A percentile compares a stretch with the other conserved stretches of the same genome.
Conservation (phyloP, 768 basidiomycete genomes). For the Suillus luteus region DNA sequence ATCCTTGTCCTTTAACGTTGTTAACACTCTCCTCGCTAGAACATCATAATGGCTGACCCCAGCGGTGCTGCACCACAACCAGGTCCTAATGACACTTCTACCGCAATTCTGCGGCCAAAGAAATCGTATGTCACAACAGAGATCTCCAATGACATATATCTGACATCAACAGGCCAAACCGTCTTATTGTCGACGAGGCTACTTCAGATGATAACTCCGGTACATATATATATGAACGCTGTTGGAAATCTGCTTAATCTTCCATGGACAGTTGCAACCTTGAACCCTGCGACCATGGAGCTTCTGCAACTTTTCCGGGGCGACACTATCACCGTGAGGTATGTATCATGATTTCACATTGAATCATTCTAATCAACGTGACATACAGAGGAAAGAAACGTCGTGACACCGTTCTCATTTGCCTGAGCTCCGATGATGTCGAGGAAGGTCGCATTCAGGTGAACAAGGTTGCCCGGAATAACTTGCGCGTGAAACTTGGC, state of each 20-base stretch:
- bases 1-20: conserved; percentile 14
- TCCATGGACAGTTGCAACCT: conserved; percentile 70
- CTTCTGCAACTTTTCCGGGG: conserved; percentile 90
- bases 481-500: conserved; percentile 95
- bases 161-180: conserved; percentile 74
- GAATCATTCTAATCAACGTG: conserved; percentile 6
- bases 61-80: conserved; percentile 82
- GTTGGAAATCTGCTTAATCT: conserved; percentile 20
- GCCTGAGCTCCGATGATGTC: conserved; percentile 92
- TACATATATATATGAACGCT: conserved; percentile 43
- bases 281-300: conserved; percentile 98
- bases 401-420: conserved; percentile 96
- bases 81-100: conserved; percentile 88
- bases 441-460: conserved; percentile 98
- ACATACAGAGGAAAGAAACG: conserved; percentile 88
- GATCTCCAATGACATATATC: conserved; percentile 20
- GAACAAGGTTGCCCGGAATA: conserved; percentile 99
- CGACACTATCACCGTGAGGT: conserved; percentile 95
- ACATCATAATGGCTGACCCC: conserved; percentile 66
- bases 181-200: conserved; percentile 95
- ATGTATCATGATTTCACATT: conserved; percentile 22
- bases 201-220: conserved; percentile 95
- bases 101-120: conserved; percentile 95
- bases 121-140: conserved; percentile 74
- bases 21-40: conserved; percentile 14